Base-by-base conservation (phyloP, 352 stramenopile genomes). In the Phytophthora palmivora region DNA sequence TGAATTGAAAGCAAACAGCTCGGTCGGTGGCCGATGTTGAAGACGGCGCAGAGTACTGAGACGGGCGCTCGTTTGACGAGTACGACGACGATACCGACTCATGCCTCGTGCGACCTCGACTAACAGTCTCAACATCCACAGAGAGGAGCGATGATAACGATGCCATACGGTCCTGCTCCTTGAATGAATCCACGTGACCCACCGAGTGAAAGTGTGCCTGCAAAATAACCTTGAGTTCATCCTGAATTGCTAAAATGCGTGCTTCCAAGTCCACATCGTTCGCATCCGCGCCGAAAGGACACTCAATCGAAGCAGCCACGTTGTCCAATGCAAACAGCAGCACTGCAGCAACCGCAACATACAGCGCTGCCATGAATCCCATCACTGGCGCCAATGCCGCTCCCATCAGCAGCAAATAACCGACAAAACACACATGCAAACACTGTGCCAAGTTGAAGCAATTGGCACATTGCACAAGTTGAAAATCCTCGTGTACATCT, bases 401-500 rank as follows among this genome's bases (percentile, higher is more conserved):
- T 36, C 41, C 58, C 50, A 76, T 72, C 15, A 89, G 58, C 18
- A 79, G 42, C 12, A 91, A 61, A 46, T 81, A 87, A 0, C 54
- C 72, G 6, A 84, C 49, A 16, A 88, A 63, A 21, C 55, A 74
- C 16, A 67, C 62, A 34, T 78, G 71, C 16, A 85, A 59, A 19
- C 74, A 82, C 38, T 78, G 68, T 22, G 72, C 75, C 36, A 80
- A 69, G 22, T 76, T 78, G 51, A 84, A 88, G 66, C 47, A 4
- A 79, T 82, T 0, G 75, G 78, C 14, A 84, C 62, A 38, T 81
- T 83, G 51, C 69, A 78, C 32, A 81, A 22, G 48, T 79, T 81
- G 46, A 84, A 77, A 9, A 84, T 76, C 55, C 67, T 67, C 33
- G 71, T 70, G 65, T 87, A 85, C 63, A 87, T 76, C 51, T 78